Base-by-base conservation (phyloP, 768 basidiomycete species). In the Calocera cornea region DNA sequence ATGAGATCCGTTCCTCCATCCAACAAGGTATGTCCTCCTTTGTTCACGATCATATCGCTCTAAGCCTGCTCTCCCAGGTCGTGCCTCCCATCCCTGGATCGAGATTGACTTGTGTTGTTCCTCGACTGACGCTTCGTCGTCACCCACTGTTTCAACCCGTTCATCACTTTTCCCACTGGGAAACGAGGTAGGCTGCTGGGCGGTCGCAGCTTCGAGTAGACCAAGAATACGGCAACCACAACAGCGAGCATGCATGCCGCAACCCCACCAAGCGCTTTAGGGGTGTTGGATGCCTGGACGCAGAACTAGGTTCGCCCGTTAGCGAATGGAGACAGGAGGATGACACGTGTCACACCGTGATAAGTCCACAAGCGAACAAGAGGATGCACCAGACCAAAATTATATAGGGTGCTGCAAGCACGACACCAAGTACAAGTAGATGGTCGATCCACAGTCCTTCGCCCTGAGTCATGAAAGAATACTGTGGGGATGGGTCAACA, bases 341-440 rank as follows among this genome's bases (percentile, higher is more conserved):
- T 33, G 24, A 10, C 24, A n/a, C n/a, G n/a, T 29, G 31, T 8
- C 54, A 2, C 31, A 60, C 54, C 31, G 31, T 60, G 27, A 60
- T 10, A 11, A 60, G 27, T 60, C 54, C 54, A 16, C 14, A 11
- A 27, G 24, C 31, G 27, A 60, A 60, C 27, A 60, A 27, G 5
- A 60, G 24, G 31, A 60, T 60, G 54, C 54, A 60, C 54, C 54
- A 60, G 14, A 60, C 54, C 5, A 60, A 27, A 60, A 60, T 60
- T 7, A 60, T 29, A 33, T 33, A 60, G 2, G 54, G 54, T 12
- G 54, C 54, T 19, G 54, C 54, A 2, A 60, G 31, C 2, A 60
- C 24, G 10, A 60, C 31, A 19, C 54, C 54, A 5, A 60, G 54
- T 2, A 60, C 54, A 14, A 60, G 54, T 8, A 60, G 54, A 27